Base-by-base conservation (phyloP, 1,284 basidiomycete genomes). In the Ceratobasidium sp. region DNA sequence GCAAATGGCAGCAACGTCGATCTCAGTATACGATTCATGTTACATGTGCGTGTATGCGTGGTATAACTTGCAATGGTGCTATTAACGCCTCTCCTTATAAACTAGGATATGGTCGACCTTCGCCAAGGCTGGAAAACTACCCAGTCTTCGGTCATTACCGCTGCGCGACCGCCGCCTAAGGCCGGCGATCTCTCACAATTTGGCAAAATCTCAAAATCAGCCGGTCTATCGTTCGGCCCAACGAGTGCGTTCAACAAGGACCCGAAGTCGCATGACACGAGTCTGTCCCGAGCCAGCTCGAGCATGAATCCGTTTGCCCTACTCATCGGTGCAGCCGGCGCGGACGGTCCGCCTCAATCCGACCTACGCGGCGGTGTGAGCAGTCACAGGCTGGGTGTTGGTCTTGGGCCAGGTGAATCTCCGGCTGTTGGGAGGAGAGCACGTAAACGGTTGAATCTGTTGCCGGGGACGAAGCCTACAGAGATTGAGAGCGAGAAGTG, bases 271-370 rank as follows among this genome's bases (percentile, higher is more conserved):
- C 86, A 88, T 42, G 87, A 89, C 12, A 83, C 83, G 69, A 89
- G 93, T 3, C 86, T 96, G 15, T 92, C 94, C 6, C 90, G 96
- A 67, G 91, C 92, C 42, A 91, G 88, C 81, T 96, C 95, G 61
- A 91, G 86, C 77, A 89, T 90, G 79, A 97, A 97, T 85, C 96
- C 96, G 93, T 97, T 97, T 87, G 91, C 91, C n/a, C 89, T 94
- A 87, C 90, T 95, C 68, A n/a, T n/a, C n/a, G 89, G 88, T 42
- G 90, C 90, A 77, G 87, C 90, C 28, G 84, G 86, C 1, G 86
- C 84, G 1, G 91, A 90, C 40, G 82, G 86, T n/a, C 80, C 86
- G 46, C 81, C 84, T 9, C 78, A 82, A 9, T 80, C 83, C 82
- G 93, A 89, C 83, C 80, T 79, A 42, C 79, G 79, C 50, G 64